These are phyloP conservation scores for Candida easanensis DNA, from an alignment of 805 yeast genomes.

Conservation along the genomic window DNA sequence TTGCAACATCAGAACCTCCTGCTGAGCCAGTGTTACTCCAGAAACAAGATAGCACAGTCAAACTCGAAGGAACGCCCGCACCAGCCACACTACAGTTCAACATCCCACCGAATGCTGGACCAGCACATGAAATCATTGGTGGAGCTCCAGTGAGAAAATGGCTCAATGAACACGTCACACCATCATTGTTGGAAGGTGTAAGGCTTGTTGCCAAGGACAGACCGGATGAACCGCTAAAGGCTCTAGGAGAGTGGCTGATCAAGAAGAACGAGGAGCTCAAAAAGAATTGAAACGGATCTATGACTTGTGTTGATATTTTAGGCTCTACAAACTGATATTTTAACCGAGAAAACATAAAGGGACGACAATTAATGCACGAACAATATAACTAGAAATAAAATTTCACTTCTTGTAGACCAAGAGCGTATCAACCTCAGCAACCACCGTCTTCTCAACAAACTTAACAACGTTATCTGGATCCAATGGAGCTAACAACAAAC, in stretches of 20 bases:
- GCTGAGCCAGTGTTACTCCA: neutral
- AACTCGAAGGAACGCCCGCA: slow-evolving; percentile 9
- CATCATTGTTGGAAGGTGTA: slow-evolving; percentile 57
- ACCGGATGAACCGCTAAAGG: slow-evolving; percentile 54
- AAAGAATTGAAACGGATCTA: neutral
- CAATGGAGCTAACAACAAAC: slow-evolving; percentile 12
- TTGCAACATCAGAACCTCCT: too few relatives aligned
- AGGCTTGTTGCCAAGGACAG: slow-evolving; percentile 19
- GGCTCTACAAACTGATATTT: too few relatives aligned
- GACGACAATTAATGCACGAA: neutral
- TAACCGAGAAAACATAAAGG: too few relatives aligned
- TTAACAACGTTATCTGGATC: slow-evolving; percentile 2
- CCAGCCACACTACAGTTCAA: slow-evolving; percentile 13
- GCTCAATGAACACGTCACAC: slow-evolving; percentile 62
- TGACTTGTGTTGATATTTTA: neutral
- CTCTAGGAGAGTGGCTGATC: slow-evolving; percentile 54
- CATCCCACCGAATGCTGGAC: slow-evolving; percentile 17
- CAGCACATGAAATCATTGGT: slow-evolving; percentile 52
- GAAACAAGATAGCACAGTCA: slow-evolving; percentile 1
- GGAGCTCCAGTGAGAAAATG: slow-evolving; percentile 73
- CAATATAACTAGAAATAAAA: neutral
- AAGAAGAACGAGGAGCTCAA: slow-evolving; percentile 24
- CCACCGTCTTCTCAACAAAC: slow-evolving; percentile 1
- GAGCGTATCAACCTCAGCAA: slow-evolving; percentile 10
- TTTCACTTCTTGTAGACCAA: slow-evolving; percentile 6